Evolutionary conservation across 768 basidiomycete genomes (phyloP).

Genomic region (Hericium coralloides): DNA sequence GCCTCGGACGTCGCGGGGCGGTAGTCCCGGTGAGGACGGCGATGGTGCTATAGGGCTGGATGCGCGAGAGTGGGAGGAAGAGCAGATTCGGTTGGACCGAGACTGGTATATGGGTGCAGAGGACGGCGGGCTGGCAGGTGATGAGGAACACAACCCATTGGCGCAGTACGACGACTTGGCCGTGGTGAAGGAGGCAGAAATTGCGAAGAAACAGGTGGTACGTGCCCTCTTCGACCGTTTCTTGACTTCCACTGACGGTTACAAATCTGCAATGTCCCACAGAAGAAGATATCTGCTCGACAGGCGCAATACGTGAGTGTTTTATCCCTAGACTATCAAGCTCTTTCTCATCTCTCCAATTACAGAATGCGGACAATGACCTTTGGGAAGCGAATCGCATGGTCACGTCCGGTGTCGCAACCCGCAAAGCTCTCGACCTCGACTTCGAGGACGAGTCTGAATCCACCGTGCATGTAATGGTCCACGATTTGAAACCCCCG

Average conservation of each 20-base stretch:
- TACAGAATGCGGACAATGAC: constrained; percentile 93
- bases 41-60: constrained; percentile 63
- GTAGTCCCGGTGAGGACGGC: constrained; percentile 48
- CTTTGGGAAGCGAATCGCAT: constrained; percentile 98
- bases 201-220: constrained; percentile 68
- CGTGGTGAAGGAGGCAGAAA: constrained; percentile 59
- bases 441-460: constrained; percentile 97
- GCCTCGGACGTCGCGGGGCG: constrained; percentile 56
- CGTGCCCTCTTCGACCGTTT: constrained; percentile 17
- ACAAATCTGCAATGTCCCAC: neutral
- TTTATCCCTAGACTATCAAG: neutral
- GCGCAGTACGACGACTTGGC: constrained; percentile 87
- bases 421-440: constrained; percentile 77
- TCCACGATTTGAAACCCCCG: constrained; percentile 94
- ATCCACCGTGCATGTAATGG: constrained; percentile 94
- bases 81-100: constrained; percentile 82
- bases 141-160: constrained; percentile 89
- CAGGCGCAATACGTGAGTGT: constrained; percentile 89
- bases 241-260: constrained; percentile 13
- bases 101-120: constrained; percentile 96
- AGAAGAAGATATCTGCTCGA: constrained; percentile 87
- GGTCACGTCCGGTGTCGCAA: constrained; percentile 91
- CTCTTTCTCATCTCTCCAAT: constrained; percentile 2
- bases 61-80: constrained; percentile 93
- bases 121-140: constrained; percentile 76